phyloP scores from a whole-genome alignment of 305 asterid genomes.

The Fraxinus nigra region DNA sequence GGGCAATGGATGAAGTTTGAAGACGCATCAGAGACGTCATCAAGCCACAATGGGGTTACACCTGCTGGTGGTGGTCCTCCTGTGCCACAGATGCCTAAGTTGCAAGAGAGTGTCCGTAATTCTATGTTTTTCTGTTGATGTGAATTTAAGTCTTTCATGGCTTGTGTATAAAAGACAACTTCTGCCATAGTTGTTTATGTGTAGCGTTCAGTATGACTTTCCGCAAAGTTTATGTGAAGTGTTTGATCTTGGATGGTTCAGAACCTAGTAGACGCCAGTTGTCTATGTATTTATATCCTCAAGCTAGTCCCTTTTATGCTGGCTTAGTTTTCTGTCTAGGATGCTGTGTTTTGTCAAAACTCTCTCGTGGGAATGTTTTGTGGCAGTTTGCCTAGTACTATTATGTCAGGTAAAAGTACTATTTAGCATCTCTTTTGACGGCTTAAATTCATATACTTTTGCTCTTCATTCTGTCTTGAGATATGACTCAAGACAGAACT shows the following conservation, averaged over 20 bases:
- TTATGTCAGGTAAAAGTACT: neutral
- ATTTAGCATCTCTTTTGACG: neutral
- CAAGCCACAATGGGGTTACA: slow-evolving; percentile 63
- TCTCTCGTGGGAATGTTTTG: neutral
- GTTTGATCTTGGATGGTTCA: neutral
- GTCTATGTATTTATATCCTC: neutral
- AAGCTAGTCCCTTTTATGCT: neutral
- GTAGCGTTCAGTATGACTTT: neutral
- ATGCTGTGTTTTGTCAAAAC: neutral
- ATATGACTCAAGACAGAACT: neutral
- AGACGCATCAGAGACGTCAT: slow-evolving; percentile 81
- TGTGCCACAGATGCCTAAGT: slow-evolving; percentile 67
- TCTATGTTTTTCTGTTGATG: slow-evolving; percentile 83
- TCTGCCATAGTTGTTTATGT: neutral
- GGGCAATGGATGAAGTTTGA: slow-evolving; percentile 95
- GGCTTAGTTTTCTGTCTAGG: neutral
- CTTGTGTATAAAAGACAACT: neutral
- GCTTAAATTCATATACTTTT: neutral
- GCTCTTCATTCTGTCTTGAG: neutral
- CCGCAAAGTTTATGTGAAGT: neutral
- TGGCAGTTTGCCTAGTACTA: neutral
- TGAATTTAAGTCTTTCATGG: neutral
- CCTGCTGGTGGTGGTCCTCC: slow-evolving; percentile 65
- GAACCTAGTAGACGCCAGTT: neutral
- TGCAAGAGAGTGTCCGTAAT: slow-evolving; percentile 62